Evolutionary conservation across 768 basidiomycete species (phyloP), one percentile per base, ranked within the genome.

Genomic region (Auriculariales sp.): DNA sequence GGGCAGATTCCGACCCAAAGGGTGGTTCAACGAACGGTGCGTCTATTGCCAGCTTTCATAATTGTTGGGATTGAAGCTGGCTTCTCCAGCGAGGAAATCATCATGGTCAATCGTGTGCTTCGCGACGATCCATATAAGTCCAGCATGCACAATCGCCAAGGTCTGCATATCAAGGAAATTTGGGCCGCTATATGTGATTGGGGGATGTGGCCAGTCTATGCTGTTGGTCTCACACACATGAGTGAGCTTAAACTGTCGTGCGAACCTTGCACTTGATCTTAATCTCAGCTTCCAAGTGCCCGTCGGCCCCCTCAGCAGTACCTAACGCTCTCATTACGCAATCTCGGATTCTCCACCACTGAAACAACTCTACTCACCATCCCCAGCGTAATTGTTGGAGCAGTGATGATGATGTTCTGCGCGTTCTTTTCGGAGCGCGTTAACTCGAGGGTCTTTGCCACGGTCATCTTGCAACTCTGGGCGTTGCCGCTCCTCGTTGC

Each of bases 71-170:
- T 28, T 19, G 32, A 27, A 25, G 15, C 4, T 36, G 6, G 35
- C 11, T 3, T n/a, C 35, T 15, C 14, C 55, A 79, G 71, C 7
- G 79, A 81, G 57, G 79, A 81, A 58, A 62, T 66, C 27, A 80
- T 82, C 52, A 75, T 79, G 61, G 78, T 81, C 31, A 80, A 79
- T 56, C 69, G 74, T 31, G 72, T 82, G 4, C 62, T 81, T 3
- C 71, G 79, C 12, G 79, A 81, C 57, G 79, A 83, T 55, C 79
- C 80, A 3, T 65, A 75, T 4, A 81, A 81, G 58, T 77, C 73
- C 11, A 2, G 55, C 54, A 80, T 83, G 81, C 79, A 82, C 63
- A 83, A 84, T 54, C 72, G 81, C n/a, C 65, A 84, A 63, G 80
- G 77, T 12, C 64, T 83, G 3, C 65, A 66, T 3, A 44, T 68